Evolutionary conservation across 2,329 filamentous ascomycete species (phyloP), one percentile per base, ranked within the genome.

Genomic region (Lomentospora prolificans): DNA sequence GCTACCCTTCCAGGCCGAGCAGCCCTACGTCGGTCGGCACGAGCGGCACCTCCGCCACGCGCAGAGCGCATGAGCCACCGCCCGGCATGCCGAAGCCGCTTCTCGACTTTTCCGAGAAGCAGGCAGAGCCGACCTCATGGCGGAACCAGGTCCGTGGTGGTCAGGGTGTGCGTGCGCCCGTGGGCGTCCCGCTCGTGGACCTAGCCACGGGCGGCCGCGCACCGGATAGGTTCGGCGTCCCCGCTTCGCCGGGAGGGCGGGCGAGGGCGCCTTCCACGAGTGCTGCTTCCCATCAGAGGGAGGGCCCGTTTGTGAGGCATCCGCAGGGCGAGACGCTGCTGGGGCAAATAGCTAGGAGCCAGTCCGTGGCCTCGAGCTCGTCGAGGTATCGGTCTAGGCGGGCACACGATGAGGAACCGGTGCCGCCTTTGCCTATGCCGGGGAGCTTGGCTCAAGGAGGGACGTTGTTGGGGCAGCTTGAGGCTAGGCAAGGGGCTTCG

Each of bases 41-140:
- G 65, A 55, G 58, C 31, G 27, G 59, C 39, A 44, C 51, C 12
- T 61, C 60, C 9, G 61, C 60, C 39, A 56, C 57, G 4, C 33
- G 64, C 53, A 63, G 67, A 55, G 61, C 64, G 51, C 63, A 60
- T 19, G 56, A 46, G 28, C 44, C 28, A n/a, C 53, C 28, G 10
- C 27, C 25, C 24, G 50, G 69, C 9, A 66, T 64, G 62, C 75
- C 75, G 2, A 82, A 82, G 59, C 86, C 87, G 1, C 74, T 90
- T 4, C 70, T 90, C 28, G 86, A 88, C 63, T 75, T 90, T 41
- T 0, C 82, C 83, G 0, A 73, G 75, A 51, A 86, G 85, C 63
- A 75, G 59, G 84, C 50, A 17, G 41, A 52, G 5, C 2, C 84
- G 17, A 75, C 85, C 66, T 76, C 77, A 63, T 68, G 72, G 55